Conservation (phyloP, 257 asterid species). For the Jaltomata sinuosa region DNA sequence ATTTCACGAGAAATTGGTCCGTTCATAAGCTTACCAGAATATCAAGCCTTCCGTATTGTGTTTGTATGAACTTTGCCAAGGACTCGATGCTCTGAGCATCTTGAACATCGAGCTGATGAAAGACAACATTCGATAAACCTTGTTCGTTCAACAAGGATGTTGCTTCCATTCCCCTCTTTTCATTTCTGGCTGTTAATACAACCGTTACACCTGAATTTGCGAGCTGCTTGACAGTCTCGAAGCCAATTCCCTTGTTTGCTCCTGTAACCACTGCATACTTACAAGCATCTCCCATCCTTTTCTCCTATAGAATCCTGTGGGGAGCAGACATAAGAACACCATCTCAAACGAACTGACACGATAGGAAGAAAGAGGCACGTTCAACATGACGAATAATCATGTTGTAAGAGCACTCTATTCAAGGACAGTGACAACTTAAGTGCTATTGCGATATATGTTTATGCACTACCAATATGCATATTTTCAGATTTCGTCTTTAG, state of each 20-base stretch:
- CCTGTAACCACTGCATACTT: constrained; percentile 83
- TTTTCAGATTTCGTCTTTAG: no score
- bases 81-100: constrained; percentile 43
- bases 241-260: constrained; percentile 83
- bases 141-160: constrained; percentile 32
- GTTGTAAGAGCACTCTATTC: no score
- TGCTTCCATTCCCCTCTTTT: constrained; percentile 48
- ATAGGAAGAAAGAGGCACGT: neutral
- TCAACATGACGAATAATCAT: neutral
- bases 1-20: neutral
- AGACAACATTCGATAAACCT: constrained; percentile 54
- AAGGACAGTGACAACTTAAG: no score
- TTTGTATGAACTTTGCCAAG: constrained; percentile 28
- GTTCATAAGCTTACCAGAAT: constrained; percentile 37
- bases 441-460: no score
- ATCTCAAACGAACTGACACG: neutral
- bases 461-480: no score
- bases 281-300: neutral
- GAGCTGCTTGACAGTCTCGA: constrained; percentile 65
- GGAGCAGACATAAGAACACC: neutral
- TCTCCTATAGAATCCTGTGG: neutral
- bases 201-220: constrained; percentile 61
- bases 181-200: constrained; percentile 57
- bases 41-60: constrained; percentile 56
- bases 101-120: constrained; percentile 73